Conservation (phyloP, 208 protist species). For the Trypanosomatidae sp. region DNA sequence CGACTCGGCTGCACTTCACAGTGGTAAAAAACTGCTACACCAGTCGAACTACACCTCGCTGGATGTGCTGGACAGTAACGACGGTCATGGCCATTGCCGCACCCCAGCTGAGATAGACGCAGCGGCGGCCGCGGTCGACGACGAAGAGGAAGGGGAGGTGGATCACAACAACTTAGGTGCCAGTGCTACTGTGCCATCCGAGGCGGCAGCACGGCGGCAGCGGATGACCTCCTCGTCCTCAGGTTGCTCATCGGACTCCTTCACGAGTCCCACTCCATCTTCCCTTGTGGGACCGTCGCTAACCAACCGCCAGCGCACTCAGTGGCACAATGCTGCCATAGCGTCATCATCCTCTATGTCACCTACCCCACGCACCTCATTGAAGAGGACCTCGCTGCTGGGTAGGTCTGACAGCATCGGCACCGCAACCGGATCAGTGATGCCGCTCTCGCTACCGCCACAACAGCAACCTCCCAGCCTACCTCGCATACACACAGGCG, state of each 20-base stretch:
- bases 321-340: background rate
- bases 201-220: background rate
- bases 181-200: background rate
- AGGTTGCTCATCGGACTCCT: constrained; percentile 5
- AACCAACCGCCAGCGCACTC: background rate
- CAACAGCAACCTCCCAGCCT: background rate
- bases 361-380: background rate
- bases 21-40: background rate
- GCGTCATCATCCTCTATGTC: background rate
- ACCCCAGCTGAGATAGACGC: constrained; percentile 8
- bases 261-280: background rate
- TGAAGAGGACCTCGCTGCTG: background rate
- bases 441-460: background rate
- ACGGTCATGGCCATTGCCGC: background rate
- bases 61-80: background rate
- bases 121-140: constrained; percentile 3
- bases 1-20: background rate
- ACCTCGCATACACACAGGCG: too few species aligned
- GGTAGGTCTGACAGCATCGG: background rate
- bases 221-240: background rate
- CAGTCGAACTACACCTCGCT: constrained; percentile 8
- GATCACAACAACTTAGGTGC: background rate
- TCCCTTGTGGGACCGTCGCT: background rate
- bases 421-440: background rate
- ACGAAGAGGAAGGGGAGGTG: background rate